Base-by-base conservation (phyloP, 2,329 filamentous ascomycete species). In the Diaporthe sp. region DNA sequence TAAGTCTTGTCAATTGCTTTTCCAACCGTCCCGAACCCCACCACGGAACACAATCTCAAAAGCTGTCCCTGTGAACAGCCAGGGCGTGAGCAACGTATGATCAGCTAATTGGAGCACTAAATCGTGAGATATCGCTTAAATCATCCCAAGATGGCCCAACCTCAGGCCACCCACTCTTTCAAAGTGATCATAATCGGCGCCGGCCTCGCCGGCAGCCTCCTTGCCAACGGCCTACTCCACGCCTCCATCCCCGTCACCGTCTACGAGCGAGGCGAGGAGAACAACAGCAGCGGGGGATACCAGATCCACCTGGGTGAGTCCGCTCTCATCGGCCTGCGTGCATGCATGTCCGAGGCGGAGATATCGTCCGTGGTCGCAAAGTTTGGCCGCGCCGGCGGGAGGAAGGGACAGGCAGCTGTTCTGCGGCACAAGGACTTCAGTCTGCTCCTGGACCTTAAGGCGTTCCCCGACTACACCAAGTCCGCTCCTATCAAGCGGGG, bases 291-390 rank as follows among this genome's bases (percentile, higher is more conserved):
- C 25, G 61, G 61, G 0, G 61, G 61, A 8, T 65, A 65, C 42
- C 61, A 65, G 17, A 65, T 65, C 61, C 61, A 65, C 28, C 61
- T 65, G 15, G 61, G 42, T 17, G 42, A 65, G 61, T 65, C 61
- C 1, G 61, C 61, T 2, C 61, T 65, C 42, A 34, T 65, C 17
- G 61, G 61, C 1, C 42, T 65, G 10, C 61, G 61, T 0, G 42
- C 61, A 1, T 49, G 61, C 12, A 49, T 49, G 61, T 65, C 61
- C 25, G 42, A 65, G 42, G 61, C 61, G 10, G 42, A 49, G 42
- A 65, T 65, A 5, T 44, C 61, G 28, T 31, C 61, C 10, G 42
- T 65, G 42, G 61, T 65, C 17, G 19, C 25, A 22, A 65, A 65
- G 19, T 65, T 65, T 28, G 61, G 61, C 17, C 39, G 61, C 2